Evolutionary conservation across 139 green algal genomes (phyloP), one percentile per base, ranked within the genome.

Genomic region (Tetraselmis striata): DNA sequence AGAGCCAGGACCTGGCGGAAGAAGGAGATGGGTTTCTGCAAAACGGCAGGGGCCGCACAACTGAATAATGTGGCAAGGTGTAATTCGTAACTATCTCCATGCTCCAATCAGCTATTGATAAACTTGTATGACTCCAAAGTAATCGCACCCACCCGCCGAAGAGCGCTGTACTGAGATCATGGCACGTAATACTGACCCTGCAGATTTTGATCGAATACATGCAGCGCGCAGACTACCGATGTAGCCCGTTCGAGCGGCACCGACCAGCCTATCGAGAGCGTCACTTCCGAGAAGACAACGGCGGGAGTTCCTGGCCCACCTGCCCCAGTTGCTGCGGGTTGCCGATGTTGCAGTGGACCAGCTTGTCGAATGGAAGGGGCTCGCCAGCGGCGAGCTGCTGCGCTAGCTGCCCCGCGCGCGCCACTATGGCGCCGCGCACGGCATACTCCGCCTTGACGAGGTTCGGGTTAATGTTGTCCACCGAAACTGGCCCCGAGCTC

Each of bases 11-110:
- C 93, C 82, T 97, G 93, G 1, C 94, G 84, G 79, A 95, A 94
- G 84, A 97, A 99, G 28, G 94, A 96, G 22, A 99, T 92, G n/a
- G 96, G 94, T 85, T 95, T 92, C 89, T 99, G 96, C 45, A 67
- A 18, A 67, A 67, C 45, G 18, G 5, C 11, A 67, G 11, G 45
- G 45, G 18, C 5, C 11, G 45, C 45, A 67, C 45, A 67, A 67
- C 77, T 59, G 28, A 58, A 80, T 31, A 80, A 58, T 25, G 29
- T 59, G 28, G 27, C 26, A 32, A 32, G 27, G 23, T 80, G 31
- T n/a, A 59, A 32, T 2, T 32, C 77, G 29, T 28, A 58, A 32
- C n/a, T n/a, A n/a, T n/a, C n/a, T n/a, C n/a, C n/a, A n/a, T n/a
- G n/a, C n/a, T n/a, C n/a, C n/a, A n/a, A n/a, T n/a, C n/a, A n/a